These are phyloP conservation scores for Pseudomonodictys pantanalensis DNA, from an alignment of 495 filamentous ascomycete genomes.

Conservation along the genomic window DNA sequence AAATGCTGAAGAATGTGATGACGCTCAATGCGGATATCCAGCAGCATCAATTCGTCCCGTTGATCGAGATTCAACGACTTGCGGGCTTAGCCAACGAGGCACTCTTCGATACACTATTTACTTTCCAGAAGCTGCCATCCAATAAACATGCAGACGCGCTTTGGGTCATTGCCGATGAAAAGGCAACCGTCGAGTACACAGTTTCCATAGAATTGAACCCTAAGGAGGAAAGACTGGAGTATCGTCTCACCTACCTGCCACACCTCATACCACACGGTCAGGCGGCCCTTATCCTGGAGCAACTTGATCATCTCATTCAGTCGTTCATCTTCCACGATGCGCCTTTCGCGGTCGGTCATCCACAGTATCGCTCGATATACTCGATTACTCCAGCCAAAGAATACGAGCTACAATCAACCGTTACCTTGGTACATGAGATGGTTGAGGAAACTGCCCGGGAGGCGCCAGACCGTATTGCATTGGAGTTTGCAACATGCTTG, in stretches of 20 bases:
- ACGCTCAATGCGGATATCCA: constrained; percentile 57
- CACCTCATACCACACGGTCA: constrained; percentile 62
- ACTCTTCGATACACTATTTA: constrained; percentile 77
- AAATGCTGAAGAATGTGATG: constrained; percentile 58
- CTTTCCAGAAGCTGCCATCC: constrained; percentile 61
- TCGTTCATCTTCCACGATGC: constrained; percentile 46
- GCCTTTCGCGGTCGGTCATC: constrained; percentile 22
- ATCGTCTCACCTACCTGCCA: constrained; percentile 61
- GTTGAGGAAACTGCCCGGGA: constrained; percentile 50
- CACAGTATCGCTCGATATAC: constrained; percentile 42
- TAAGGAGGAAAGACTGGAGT: constrained; percentile 43
- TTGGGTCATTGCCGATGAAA: constrained; percentile 55
- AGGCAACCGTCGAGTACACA: constrained; percentile 60
- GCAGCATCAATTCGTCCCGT: constrained; percentile 66
- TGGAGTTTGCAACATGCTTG: constrained; percentile 57
- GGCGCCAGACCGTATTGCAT: constrained; percentile 50
- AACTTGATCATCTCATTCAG: constrained; percentile 56
- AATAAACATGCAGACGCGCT: constrained; percentile 1
- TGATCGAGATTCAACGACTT: constrained; percentile 66
- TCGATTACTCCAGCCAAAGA: constrained; percentile 55
- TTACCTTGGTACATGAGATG: constrained; percentile 59
- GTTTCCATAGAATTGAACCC: constrained; percentile 73
- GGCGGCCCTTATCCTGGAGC: constrained; percentile 56
- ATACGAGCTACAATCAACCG: constrained; percentile 41
- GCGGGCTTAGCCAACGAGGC: constrained; percentile 54